Conservation (phyloP, 208 protist species). For the Phytomonas francai region DNA sequence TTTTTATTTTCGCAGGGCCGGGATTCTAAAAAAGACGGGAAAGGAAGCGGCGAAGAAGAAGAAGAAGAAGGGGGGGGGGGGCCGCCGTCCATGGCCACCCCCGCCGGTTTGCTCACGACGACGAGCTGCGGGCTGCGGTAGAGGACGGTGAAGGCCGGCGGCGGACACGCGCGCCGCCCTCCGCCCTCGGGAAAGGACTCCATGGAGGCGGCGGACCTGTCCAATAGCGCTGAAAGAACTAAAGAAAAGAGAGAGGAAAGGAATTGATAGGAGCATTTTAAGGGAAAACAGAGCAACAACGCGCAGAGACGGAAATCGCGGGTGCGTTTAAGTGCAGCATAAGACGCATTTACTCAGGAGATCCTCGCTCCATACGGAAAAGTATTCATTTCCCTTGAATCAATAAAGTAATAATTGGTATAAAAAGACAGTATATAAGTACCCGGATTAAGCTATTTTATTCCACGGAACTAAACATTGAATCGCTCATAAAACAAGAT, state of each 20-base stretch:
- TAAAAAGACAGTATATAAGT: slow-evolving; percentile 1
- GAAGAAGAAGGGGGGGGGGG: too few species aligned
- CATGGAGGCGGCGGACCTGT: not conserved
- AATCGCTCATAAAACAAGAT: not conserved
- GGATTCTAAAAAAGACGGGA: too few species aligned
- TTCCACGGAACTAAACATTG: not conserved
- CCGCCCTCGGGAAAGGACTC: not conserved
- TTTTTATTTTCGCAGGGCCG: too few species aligned
- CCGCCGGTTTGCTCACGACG: slow-evolving; percentile 80
- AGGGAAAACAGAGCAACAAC: too few species aligned
- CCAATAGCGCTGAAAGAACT: not conserved
- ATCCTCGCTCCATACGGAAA: not conserved
- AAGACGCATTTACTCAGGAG: too few species aligned
- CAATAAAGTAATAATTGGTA: slow-evolving; percentile 9
- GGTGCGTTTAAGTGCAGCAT: too few species aligned
- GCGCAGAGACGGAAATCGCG: too few species aligned
- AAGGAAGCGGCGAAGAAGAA: too few species aligned
- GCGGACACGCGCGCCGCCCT: not conserved
- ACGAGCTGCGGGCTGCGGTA: slow-evolving; percentile 70
- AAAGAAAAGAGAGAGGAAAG: too few species aligned
- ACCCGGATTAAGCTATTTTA: not conserved
- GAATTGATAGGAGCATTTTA: not conserved
- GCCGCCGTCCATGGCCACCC: slow-evolving; percentile 78
- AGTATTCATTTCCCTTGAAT: not conserved
- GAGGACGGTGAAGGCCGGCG: slow-evolving; percentile 18